These are phyloP conservation scores for Epichloe elymi DNA, from an alignment of 2,329 filamentous ascomycete genomes.

Conservation along the genomic window DNA sequence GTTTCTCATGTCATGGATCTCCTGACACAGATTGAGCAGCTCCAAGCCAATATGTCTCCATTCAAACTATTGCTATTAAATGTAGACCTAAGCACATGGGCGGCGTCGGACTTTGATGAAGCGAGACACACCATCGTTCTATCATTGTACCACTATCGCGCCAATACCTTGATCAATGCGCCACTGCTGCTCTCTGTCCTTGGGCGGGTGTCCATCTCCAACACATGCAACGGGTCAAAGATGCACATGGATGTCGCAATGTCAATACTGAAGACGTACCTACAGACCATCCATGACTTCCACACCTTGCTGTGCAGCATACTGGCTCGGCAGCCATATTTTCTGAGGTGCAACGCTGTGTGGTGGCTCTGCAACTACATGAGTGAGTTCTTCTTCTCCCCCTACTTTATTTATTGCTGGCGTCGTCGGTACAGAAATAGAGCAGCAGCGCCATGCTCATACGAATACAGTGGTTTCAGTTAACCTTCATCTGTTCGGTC, in stretches of 20 bases:
- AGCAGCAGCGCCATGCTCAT: too few species aligned
- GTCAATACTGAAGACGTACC: constrained; percentile 12
- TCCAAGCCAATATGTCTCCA: constrained; percentile 4
- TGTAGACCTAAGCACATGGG: constrained; percentile 4
- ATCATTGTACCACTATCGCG: constrained; percentile 6
- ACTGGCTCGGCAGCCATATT: constrained; percentile 8
- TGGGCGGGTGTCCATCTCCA: constrained; percentile 7
- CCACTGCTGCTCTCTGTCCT: constrained; percentile 9
- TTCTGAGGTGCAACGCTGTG: constrained; percentile 14
- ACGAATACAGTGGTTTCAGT: constrained; percentile 12
- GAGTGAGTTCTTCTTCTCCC: constrained; percentile 8
- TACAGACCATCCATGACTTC: constrained; percentile 10
- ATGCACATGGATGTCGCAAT: constrained; percentile 8
- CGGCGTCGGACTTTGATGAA: constrained; percentile 1
- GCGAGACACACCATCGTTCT: constrained; percentile 7
- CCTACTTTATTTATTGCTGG: neutral
- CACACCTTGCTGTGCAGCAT: constrained; percentile 10
- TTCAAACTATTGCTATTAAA: constrained; percentile 5
- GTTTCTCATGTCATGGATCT: constrained; percentile 10
- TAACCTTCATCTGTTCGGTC: constrained; percentile 15
- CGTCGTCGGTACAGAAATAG: too few species aligned
- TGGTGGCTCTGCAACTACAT: constrained; percentile 22
- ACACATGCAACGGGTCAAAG: constrained; percentile 1
- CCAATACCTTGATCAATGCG: constrained; percentile 4
- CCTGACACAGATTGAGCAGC: constrained; percentile 9